Conservation (phyloP, 495 filamentous ascomycete genomes). For the Penicillium coprophilum region DNA sequence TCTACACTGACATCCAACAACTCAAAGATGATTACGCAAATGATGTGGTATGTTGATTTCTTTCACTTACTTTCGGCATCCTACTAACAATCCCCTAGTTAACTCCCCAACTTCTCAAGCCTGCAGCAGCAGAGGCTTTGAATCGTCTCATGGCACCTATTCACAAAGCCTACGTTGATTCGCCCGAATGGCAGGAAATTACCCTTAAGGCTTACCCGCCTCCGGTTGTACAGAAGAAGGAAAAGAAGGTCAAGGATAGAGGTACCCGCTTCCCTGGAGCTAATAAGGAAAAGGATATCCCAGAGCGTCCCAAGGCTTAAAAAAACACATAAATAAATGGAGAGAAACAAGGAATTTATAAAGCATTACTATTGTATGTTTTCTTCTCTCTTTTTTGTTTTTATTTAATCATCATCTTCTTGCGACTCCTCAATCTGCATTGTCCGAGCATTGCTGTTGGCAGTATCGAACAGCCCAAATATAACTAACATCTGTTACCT, state of each 20-base stretch:
- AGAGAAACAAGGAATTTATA: no score
- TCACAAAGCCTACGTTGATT: slow-evolving; percentile 64
- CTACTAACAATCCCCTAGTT: slow-evolving; percentile 70
- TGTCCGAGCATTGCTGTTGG: no score
- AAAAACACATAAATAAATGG: no score
- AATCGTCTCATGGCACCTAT: slow-evolving; percentile 73
- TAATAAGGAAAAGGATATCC: slow-evolving; percentile 33
- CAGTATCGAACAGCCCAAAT: no score
- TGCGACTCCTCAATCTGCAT: no score
- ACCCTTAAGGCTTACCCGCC: slow-evolving; percentile 80
- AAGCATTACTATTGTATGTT: no score
- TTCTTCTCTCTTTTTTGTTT: no score
- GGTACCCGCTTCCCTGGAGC: slow-evolving; percentile 63
- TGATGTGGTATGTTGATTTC: slow-evolving; percentile 64
- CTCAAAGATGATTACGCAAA: slow-evolving; percentile 75
- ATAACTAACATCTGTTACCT: no score
- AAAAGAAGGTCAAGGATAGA: slow-evolving; percentile 79
- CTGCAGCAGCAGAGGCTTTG: slow-evolving; percentile 69
- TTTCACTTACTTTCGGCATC: slow-evolving; percentile 36
- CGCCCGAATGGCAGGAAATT: slow-evolving; percentile 77
- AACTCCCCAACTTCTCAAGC: slow-evolving; percentile 67
- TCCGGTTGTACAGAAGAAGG: slow-evolving; percentile 61
- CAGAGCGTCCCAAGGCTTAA: slow-evolving; percentile 19
- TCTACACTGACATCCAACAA: slow-evolving; percentile 70
- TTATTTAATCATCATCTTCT: no score